These are phyloP conservation scores for Pichia sp. DNA, from an alignment of 1,139 yeast genomes.

Conservation along the genomic window DNA sequence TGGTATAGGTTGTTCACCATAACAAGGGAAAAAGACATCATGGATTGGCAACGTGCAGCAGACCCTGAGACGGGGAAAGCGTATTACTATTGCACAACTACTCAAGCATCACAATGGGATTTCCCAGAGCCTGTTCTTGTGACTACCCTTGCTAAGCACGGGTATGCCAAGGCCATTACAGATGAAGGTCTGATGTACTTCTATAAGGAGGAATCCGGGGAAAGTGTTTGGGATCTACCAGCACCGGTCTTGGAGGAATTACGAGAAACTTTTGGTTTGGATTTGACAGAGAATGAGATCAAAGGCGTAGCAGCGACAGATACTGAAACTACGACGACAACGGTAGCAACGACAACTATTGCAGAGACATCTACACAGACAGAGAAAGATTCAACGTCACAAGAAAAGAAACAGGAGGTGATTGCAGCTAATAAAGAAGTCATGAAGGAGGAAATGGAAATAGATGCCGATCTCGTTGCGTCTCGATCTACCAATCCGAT, in stretches of 20 bases:
- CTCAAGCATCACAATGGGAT: slow-evolving; percentile 77
- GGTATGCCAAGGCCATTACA: slow-evolving; percentile 60
- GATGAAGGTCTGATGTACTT: slow-evolving; percentile 67
- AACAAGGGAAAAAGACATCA: slow-evolving; percentile 3
- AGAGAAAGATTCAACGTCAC: too few relatives aligned
- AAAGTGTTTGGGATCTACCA: slow-evolving; percentile 81
- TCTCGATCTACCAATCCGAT: too few relatives aligned
- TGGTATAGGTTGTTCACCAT: too few relatives aligned
- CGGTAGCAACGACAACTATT: not conserved
- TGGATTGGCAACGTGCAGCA: slow-evolving; percentile 55
- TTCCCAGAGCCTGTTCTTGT: slow-evolving; percentile 50
- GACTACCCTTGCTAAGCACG: slow-evolving; percentile 29
- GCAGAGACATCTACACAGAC: not conserved
- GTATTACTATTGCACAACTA: slow-evolving; percentile 63
- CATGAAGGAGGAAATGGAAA: not conserved
- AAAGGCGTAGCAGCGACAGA: too few relatives aligned
- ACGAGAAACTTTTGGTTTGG: slow-evolving; percentile 2
- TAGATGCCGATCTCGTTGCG: slow-evolving; percentile 1
- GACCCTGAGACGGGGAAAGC: slow-evolving; percentile 56
- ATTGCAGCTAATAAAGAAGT: too few relatives aligned
- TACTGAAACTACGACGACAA: too few relatives aligned
- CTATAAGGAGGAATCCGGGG: slow-evolving; percentile 56
- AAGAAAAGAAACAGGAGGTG: too few relatives aligned
- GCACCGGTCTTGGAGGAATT: slow-evolving; percentile 28
- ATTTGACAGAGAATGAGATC: slow-evolving; percentile 10